These are phyloP conservation scores for Micractinium sp. DNA, from an alignment of 139 green algal genomes.

Conservation along the genomic window DNA sequence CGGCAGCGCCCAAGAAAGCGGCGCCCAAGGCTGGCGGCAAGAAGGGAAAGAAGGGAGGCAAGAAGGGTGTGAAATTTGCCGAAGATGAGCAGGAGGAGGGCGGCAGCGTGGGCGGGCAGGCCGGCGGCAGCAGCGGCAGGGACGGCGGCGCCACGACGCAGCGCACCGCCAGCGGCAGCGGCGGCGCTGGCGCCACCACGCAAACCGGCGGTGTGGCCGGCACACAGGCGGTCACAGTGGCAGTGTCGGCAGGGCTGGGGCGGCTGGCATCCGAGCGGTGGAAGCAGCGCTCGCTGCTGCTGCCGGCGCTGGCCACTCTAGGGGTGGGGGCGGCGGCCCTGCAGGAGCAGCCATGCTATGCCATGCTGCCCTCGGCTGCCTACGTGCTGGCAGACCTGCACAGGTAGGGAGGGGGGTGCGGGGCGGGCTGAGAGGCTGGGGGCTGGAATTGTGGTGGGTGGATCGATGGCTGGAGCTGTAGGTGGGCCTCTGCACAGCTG, in stretches of 20 bases:
- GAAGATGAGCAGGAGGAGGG: not conserved
- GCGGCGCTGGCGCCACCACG: not conserved
- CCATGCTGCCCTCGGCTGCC: constrained; percentile 32
- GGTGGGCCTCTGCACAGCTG: not conserved
- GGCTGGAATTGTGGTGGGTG: too few relatives aligned
- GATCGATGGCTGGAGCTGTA: too few relatives aligned
- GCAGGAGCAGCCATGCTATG: constrained; percentile 26
- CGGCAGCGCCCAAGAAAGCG: constrained; percentile 9
- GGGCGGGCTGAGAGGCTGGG: too few relatives aligned
- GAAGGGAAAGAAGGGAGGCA: constrained; percentile 6
- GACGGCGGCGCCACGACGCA: constrained; percentile 5
- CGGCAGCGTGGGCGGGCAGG: not conserved
- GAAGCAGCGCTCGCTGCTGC: constrained; percentile 39
- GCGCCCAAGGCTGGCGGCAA: constrained; percentile 4
- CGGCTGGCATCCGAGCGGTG: not conserved
- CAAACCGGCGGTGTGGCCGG: not conserved
- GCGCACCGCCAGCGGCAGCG: constrained; percentile 7
- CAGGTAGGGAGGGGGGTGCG: not conserved
- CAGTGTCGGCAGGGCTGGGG: not conserved
- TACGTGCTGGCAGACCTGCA: constrained; percentile 45
- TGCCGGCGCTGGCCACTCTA: constrained; percentile 23
- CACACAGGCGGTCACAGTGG: not conserved
- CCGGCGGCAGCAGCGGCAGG: not conserved
- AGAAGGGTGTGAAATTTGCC: constrained; percentile 25
- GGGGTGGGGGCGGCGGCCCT: not conserved